Percentiles rank a stretch among this genome's conserved stretches.
These are phyloP conservation scores for Hortaea werneckii DNA, from an alignment of 2,329 filamentous ascomycete species.

Conservation along the genomic window DNA sequence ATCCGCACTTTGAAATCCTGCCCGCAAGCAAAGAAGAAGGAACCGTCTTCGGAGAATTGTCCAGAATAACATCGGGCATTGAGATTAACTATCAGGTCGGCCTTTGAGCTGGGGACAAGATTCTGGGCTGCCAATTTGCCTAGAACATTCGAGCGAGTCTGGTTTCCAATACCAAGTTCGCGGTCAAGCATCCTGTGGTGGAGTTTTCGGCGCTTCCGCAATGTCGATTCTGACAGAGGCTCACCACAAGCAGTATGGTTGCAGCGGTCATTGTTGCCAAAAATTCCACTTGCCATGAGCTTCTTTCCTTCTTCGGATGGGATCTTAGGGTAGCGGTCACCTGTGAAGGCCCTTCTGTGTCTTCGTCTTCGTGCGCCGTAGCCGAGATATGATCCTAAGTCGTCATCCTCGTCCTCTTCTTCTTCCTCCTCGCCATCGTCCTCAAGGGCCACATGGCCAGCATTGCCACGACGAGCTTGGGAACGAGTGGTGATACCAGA, in stretches of 20 bases:
- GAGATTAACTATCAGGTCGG: slow-evolving; percentile 83
- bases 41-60: slow-evolving; percentile 92
- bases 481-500: slow-evolving; percentile 16
- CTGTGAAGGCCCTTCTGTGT: slow-evolving; percentile 34
- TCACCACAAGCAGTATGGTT: slow-evolving; percentile 39
- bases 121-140: slow-evolving; percentile 57
- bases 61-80: slow-evolving; percentile 82
- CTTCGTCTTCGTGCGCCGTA: slow-evolving; percentile 35
- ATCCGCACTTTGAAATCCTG: slow-evolving; percentile 92
- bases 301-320: slow-evolving; percentile 67
- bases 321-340: slow-evolving; percentile 63
- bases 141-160: slow-evolving; percentile 48
- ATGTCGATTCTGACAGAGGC: slow-evolving; percentile 21
- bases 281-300: slow-evolving; percentile 73
- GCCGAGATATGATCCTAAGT: slow-evolving; percentile 23
- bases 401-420: slow-evolving; percentile 24
- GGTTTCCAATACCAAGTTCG: slow-evolving; percentile 61
- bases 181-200: slow-evolving; percentile 66
- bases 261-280: slow-evolving; percentile 55
- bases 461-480: slow-evolving; percentile 7
- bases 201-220: slow-evolving; percentile 51
- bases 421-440: slow-evolving; percentile 19
- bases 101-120: slow-evolving; percentile 65
- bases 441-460: slow-evolving; percentile 13
- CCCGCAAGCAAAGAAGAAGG: slow-evolving; percentile 88